Evolutionary conservation across 2,329 filamentous ascomycete species (phyloP).

Genomic region (Paracoccidioides lutzii): DNA sequence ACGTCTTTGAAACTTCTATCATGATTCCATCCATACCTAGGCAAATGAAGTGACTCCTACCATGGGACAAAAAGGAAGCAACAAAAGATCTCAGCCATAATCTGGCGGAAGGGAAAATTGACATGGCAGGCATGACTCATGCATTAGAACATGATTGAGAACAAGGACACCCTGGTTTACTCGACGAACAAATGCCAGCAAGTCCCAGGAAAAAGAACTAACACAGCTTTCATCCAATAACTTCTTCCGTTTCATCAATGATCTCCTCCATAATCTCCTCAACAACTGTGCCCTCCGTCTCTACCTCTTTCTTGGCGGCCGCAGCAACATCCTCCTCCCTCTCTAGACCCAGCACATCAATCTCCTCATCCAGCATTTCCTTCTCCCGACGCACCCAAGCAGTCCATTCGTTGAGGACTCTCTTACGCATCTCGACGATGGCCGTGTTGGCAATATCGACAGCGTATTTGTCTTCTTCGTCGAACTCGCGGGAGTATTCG

Average conservation of each 20-base stretch:
- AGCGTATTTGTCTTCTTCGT: constrained; percentile 87
- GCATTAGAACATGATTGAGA: not conserved
- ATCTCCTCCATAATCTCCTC: constrained; percentile 85
- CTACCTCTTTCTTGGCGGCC: constrained; percentile 41
- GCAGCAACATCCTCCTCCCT: constrained; percentile 45
- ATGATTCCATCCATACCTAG: too few relatives aligned
- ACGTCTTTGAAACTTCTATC: too few relatives aligned
- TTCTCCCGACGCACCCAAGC: constrained; percentile 67
- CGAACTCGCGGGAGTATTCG: constrained; percentile 89
- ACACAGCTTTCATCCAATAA: constrained; percentile 32
- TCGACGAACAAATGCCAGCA: not conserved
- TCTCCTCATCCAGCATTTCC: constrained; percentile 59
- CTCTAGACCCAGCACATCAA: constrained; percentile 53
- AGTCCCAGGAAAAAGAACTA: not conserved
- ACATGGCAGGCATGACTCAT: not conserved
- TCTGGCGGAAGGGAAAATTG: too few relatives aligned
- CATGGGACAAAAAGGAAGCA: too few relatives aligned
- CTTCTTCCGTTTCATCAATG: constrained; percentile 70
- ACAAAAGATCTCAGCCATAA: too few relatives aligned
- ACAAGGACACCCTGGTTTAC: not conserved
- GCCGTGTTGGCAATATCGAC: constrained; percentile 88
- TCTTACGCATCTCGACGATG: constrained; percentile 75
- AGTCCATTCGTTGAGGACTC: constrained; percentile 76
- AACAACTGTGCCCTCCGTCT: constrained; percentile 62
- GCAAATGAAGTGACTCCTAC: too few relatives aligned